A percentile compares a stretch with the other conserved stretches of the same genome.
Evolutionary conservation across 495 filamentous ascomycete genomes (phyloP).

Genomic region (Viridothelium virens): DNA sequence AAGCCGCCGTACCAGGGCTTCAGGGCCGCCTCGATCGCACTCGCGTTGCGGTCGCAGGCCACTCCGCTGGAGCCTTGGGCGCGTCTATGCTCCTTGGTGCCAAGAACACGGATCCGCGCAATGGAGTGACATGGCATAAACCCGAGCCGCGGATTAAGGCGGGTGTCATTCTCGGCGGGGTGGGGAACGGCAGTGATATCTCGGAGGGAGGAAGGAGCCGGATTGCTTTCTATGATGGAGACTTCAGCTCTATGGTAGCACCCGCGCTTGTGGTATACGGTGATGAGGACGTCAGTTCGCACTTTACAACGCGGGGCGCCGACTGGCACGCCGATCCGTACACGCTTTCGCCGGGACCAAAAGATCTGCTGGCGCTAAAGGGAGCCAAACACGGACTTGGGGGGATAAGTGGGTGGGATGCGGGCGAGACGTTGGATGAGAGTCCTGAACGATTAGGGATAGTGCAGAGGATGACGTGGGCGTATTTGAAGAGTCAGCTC

Average conservation of each 20-base stretch:
- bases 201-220: not conserved
- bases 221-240: not conserved
- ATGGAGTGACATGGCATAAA: constrained; percentile 15
- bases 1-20: constrained; percentile 32
- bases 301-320: constrained; percentile 35
- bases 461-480: constrained; percentile 39
- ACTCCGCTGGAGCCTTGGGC: constrained; percentile 38
- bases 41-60: constrained; percentile 38
- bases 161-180: constrained; percentile 31
- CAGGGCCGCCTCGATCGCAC: constrained; percentile 33
- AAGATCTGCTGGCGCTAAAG: constrained; percentile 35
- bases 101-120: constrained; percentile 31
- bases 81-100: constrained; percentile 37
- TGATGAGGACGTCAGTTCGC: constrained; percentile 35
- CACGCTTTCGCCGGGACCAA: constrained; percentile 32
- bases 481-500: constrained; percentile 37
- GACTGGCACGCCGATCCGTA: constrained; percentile 41
- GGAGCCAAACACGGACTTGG: constrained; percentile 37
- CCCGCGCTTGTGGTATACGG: constrained; percentile 38
- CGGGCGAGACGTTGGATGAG: constrained; percentile 38
- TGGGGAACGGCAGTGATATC: not conserved
- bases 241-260: constrained; percentile 35
- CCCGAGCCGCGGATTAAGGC: constrained; percentile 36
- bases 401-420: constrained; percentile 39
- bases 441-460: constrained; percentile 33